Percentiles rank a stretch among this genome's conserved stretches.
These are phyloP conservation scores for Phytophthora litchii DNA, from an alignment of 352 stramenopile genomes.

Conservation along the genomic window DNA sequence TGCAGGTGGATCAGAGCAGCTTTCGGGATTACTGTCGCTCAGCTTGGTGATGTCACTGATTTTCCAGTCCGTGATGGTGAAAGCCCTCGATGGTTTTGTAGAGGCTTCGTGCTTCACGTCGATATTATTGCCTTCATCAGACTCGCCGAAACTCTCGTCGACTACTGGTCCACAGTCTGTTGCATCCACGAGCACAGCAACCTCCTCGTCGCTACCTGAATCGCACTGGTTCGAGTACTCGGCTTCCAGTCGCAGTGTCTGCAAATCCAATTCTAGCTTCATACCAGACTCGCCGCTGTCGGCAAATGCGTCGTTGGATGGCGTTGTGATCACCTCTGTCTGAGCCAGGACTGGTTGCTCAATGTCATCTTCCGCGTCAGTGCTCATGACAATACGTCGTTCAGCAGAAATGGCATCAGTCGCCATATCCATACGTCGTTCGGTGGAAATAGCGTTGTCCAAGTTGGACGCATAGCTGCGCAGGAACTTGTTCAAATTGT, in stretches of 20 bases:
- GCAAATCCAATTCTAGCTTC: conserved; percentile 40
- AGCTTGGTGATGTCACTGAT: conserved; percentile 8
- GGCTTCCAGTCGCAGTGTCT: conserved; percentile 23
- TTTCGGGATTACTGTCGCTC: conserved; percentile 19
- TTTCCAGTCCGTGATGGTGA: conserved; percentile 18
- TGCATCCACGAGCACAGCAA: conserved; percentile 10
- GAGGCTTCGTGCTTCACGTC: background rate
- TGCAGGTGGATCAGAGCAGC: conserved; percentile 7
- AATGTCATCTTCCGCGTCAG: conserved; percentile 21
- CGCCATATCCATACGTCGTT: conserved; percentile 10
- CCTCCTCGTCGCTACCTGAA: conserved; percentile 26
- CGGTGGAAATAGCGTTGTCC: conserved; percentile 36
- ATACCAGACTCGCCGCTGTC: conserved; percentile 14
- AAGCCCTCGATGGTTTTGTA: conserved; percentile 15
- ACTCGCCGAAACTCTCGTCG: conserved; percentile 5
- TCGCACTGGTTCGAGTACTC: conserved; percentile 65
- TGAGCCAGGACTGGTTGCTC: conserved; percentile 22
- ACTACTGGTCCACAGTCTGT: conserved; percentile 19
- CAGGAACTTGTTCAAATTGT: conserved; percentile 75
- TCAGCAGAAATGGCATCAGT: conserved; percentile 15
- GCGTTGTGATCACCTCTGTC: conserved; percentile 2
- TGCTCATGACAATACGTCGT: conserved; percentile 13
- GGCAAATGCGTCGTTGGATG: background rate
- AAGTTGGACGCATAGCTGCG: conserved; percentile 72
- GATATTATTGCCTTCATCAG: conserved; percentile 29